Conservation (phyloP, 495 filamentous ascomycete species). For the Tuber umbilicatum region DNA sequence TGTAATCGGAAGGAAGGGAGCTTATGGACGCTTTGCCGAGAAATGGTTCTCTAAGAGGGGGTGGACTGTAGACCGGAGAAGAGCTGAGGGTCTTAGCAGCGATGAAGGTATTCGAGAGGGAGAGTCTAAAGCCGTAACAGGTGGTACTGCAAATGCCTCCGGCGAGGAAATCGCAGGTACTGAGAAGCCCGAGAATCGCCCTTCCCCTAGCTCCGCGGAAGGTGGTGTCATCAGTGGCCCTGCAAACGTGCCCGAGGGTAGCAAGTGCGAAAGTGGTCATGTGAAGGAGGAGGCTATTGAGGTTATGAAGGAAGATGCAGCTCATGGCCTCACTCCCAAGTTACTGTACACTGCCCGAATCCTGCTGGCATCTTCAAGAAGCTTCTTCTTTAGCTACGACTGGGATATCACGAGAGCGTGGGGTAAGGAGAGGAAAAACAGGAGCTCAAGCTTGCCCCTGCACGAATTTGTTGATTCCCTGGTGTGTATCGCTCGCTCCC, state of each 20-base stretch:
- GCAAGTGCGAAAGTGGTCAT: slow-evolving; percentile 32
- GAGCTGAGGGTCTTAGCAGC: slow-evolving; percentile 53
- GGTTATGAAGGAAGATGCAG: slow-evolving; percentile 41
- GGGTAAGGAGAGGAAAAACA: slow-evolving; percentile 21
- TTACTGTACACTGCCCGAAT: slow-evolving; percentile 73
- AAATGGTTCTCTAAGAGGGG: slow-evolving; percentile 82
- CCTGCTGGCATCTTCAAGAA: slow-evolving; percentile 66
- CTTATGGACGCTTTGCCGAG: slow-evolving; percentile 79
- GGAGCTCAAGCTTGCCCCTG: slow-evolving; percentile 52
- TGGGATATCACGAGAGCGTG: slow-evolving; percentile 70
- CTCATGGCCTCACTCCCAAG: slow-evolving; percentile 65
- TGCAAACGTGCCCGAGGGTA: slow-evolving; percentile 24
- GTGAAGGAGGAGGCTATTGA: slow-evolving; percentile 37
- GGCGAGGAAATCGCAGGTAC: slow-evolving; percentile 35
- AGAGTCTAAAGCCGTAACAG: slow-evolving; percentile 18
- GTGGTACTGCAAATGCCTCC: slow-evolving; percentile 9
- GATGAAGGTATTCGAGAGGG: slow-evolving; percentile 39
- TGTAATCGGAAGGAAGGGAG: slow-evolving; percentile 68
- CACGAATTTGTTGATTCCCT: slow-evolving; percentile 67
- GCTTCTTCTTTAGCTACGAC: slow-evolving; percentile 91
- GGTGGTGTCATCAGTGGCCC: not conserved
- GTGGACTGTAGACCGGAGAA: slow-evolving; percentile 58
- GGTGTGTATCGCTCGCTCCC: slow-evolving; percentile 45
- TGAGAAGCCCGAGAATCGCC: slow-evolving; percentile 39
- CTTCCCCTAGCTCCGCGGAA: slow-evolving; percentile 19